These are phyloP conservation scores for Neonectria punicea DNA, from an alignment of 2,329 filamentous ascomycete genomes.

Conservation along the genomic window DNA sequence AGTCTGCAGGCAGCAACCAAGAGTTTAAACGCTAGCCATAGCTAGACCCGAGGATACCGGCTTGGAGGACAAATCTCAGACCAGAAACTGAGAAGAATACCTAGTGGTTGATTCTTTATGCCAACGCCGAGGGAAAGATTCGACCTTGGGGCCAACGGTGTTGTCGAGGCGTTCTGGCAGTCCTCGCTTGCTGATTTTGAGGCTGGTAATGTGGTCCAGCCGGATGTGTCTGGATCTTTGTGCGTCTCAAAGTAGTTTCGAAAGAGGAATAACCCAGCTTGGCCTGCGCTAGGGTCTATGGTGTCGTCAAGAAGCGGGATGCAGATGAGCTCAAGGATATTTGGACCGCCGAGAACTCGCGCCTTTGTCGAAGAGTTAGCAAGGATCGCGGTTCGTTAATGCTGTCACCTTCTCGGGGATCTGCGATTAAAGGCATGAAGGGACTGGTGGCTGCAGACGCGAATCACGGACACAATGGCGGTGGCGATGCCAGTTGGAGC, in stretches of 20 bases:
- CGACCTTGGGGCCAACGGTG: too few relatives aligned
- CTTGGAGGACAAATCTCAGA: conserved; percentile 29
- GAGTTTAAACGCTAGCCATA: conserved; percentile 23
- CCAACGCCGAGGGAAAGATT: neutral
- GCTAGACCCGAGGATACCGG: conserved; percentile 27
- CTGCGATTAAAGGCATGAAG: conserved; percentile 54
- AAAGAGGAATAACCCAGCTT: neutral
- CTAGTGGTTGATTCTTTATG: conserved; percentile 5
- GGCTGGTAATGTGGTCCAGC: neutral
- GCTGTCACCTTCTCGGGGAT: conserved; percentile 48
- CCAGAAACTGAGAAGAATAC: conserved; percentile 17
- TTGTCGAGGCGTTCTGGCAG: too few relatives aligned
- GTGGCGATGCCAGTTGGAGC: conserved; percentile 54
- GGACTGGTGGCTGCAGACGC: conserved; percentile 44
- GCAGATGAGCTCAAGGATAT: conserved; percentile 47
- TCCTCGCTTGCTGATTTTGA: neutral
- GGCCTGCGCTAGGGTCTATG: neutral
- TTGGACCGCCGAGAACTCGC: conserved; percentile 47
- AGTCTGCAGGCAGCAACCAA: conserved; percentile 33
- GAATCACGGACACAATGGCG: conserved; percentile 45
- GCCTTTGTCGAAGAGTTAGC: conserved; percentile 50
- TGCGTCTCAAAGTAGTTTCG: neutral
- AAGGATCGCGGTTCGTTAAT: conserved; percentile 51
- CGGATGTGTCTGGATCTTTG: neutral
- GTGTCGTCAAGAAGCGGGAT: neutral